Evolutionary conservation across 2,329 filamentous ascomycete genomes (phyloP).

Genomic region (Waltergamsia citrina): DNA sequence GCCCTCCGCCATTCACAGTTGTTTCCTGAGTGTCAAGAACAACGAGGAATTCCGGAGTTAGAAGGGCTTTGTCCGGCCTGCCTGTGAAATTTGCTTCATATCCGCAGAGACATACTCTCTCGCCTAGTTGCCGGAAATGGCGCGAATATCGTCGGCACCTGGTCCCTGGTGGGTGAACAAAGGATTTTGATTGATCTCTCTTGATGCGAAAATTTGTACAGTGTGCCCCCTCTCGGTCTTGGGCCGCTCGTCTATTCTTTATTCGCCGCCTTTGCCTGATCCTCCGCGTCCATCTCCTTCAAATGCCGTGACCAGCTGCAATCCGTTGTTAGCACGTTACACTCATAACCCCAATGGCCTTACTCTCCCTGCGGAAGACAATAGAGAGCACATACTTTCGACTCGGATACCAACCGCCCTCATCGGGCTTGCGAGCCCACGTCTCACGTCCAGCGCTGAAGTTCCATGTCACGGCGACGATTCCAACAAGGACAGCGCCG

Average conservation of each 20-base stretch:
- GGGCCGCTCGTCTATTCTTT: conserved; percentile 16
- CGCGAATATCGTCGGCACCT: too few species aligned
- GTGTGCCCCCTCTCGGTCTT: too few species aligned
- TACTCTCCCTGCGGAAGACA: neutral
- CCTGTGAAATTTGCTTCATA: too few species aligned
- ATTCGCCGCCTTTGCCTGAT: conserved; percentile 22
- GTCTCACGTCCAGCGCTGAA: conserved; percentile 66
- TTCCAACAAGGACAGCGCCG: conserved; percentile 55
- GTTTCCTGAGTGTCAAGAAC: too few species aligned
- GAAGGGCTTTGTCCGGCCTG: too few species aligned
- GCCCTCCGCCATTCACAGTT: too few species aligned
- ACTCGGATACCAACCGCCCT: conserved; percentile 72
- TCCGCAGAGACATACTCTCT: too few species aligned
- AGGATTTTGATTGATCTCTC: too few species aligned
- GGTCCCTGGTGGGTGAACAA: too few species aligned
- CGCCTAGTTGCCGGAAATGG: too few species aligned
- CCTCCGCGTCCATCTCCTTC: conserved; percentile 34
- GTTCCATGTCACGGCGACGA: conserved; percentile 60
- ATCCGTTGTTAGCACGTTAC: conserved; percentile 13
- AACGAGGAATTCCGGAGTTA: too few species aligned
- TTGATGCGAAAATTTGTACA: too few species aligned
- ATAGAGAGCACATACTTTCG: conserved; percentile 54
- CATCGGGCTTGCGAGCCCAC: conserved; percentile 67
- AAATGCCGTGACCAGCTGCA: conserved; percentile 35
- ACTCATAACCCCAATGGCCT: conserved; percentile 1